Evolutionary conservation across 768 basidiomycete species (phyloP), one percentile per base, ranked within the genome.

Genomic region (Serendipita indica): DNA sequence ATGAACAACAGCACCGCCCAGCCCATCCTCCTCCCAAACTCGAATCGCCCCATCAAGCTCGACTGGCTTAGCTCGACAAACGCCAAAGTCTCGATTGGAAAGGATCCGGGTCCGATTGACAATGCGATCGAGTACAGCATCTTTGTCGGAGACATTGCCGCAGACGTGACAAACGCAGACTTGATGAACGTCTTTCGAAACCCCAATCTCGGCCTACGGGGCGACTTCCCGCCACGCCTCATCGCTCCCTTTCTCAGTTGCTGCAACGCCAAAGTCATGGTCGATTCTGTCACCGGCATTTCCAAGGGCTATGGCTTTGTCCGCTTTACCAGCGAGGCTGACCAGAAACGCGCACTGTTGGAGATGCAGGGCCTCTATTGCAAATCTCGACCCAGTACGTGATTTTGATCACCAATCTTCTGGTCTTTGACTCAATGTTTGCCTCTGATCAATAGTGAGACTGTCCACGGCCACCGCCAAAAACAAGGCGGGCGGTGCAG

Each of bases 181-280:
- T 74, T 94, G n/a, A 89, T 94, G 54, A 87, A 86, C 25, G 85
- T 92, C 64, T 89, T 91, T 71, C 83, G 89, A 66, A 89, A 92
- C 69, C 89, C 89, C 0, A 84, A 89, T 2, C 78, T 89, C 13
- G 88, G 88, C 39, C 76, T 90, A 57, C 79, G 88, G 60, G 86
- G 84, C 66, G 88, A 91, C 67, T 77, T 30, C 28, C 46, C 33
- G 68, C 89, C 89, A 18, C 87, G 88, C 69, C 86, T 89, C 63
- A 89, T 93, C 58, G 78, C 82, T 5, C 88, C 89, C 2, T 96
- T 94, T 72, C 71, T 81, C 34, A 92, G 89, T 68, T 92, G 90
- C 72, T 91, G 90, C 74, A 92, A 89, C 69, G 92, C 92, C 30
- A 92, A 91, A 74, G 94, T 90, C 63, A 92, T 92, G 89, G 73